Evolutionary conservation across 1,139 yeast species (phyloP).

Genomic region (Candida neerlandica): DNA sequence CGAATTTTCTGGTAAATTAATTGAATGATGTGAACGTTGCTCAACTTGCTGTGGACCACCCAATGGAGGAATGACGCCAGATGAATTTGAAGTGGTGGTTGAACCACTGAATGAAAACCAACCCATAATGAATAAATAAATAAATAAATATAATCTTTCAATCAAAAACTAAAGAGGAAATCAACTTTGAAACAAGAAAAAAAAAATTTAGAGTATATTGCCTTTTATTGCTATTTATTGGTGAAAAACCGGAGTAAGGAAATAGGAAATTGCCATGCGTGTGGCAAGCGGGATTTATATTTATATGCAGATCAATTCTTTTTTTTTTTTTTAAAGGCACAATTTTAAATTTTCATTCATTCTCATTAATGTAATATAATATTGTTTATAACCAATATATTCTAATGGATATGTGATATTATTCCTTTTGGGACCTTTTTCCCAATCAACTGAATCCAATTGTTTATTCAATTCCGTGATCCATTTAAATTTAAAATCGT

Average conservation of each 20-base stretch:
- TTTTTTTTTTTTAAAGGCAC: constrained; percentile 25
- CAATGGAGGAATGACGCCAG: constrained; percentile 1
- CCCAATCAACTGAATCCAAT: constrained; percentile 11
- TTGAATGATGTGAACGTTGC: constrained; percentile 39
- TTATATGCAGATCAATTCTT: not conserved
- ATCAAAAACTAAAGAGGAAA: not conserved
- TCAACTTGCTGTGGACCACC: constrained; percentile 25
- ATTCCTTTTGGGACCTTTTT: constrained; percentile 15
- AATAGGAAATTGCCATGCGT: not conserved
- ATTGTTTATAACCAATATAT: constrained; percentile 29
- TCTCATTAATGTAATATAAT: constrained; percentile 33
- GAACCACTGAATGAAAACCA: constrained; percentile 16
- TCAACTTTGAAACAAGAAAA: not conserved
- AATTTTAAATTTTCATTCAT: constrained; percentile 34
- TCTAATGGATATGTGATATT: constrained; percentile 12
- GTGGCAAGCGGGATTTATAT: no score
- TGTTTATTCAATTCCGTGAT: constrained; percentile 16
- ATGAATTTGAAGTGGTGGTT: constrained; percentile 6
- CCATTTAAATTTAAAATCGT: constrained; percentile 36
- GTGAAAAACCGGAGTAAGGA: not conserved
- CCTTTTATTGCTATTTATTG: not conserved
- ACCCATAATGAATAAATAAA: constrained; percentile 12
- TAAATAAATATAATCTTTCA: not conserved
- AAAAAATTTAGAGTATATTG: not conserved
- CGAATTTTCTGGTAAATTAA: constrained; percentile 25